Conservation (phyloP, 2,329 filamentous ascomycete genomes). For the Coniella lustricola region DNA sequence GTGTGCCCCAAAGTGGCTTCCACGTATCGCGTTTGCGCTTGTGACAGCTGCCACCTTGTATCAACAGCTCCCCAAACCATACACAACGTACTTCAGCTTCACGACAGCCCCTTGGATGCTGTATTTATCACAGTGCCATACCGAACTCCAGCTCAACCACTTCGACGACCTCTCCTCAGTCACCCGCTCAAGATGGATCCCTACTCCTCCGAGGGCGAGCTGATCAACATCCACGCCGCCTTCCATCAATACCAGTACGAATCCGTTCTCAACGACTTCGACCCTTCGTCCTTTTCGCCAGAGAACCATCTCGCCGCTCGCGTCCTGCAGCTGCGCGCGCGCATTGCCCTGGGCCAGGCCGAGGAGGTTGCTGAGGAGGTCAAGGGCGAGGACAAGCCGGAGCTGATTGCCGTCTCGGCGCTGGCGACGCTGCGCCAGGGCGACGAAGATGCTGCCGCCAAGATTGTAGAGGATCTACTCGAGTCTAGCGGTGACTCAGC, state of each 20-base stretch:
- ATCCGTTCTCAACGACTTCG: conserved; percentile 71
- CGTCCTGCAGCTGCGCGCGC: conserved; percentile 73
- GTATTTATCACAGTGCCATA: not conserved
- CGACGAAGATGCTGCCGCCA: conserved; percentile 54
- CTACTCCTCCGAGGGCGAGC: conserved; percentile 63
- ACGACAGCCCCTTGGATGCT: not conserved
- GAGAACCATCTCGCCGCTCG: conserved; percentile 72
- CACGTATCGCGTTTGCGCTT: conserved; percentile 3
- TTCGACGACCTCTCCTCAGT: not conserved
- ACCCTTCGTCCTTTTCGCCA: conserved; percentile 69
- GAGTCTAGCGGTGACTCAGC: conserved; percentile 57
- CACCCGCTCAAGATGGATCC: conserved; percentile 53
- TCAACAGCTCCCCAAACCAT: not conserved
- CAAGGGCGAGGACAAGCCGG: conserved; percentile 57
- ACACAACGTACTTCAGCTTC: not conserved
- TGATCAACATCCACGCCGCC: conserved; percentile 64
- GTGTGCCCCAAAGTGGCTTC: not conserved
- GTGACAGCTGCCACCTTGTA: conserved; percentile 9
- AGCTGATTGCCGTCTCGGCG: conserved; percentile 68
- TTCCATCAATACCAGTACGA: conserved; percentile 80
- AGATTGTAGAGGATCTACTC: conserved; percentile 59
- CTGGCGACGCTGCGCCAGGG: conserved; percentile 62
- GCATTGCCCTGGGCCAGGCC: conserved; percentile 74
- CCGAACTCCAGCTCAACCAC: not conserved
- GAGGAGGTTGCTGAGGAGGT: conserved; percentile 65